phyloP scores from a whole-genome alignment of 805 yeast genomes.

The Ogataea chonburiensis region DNA sequence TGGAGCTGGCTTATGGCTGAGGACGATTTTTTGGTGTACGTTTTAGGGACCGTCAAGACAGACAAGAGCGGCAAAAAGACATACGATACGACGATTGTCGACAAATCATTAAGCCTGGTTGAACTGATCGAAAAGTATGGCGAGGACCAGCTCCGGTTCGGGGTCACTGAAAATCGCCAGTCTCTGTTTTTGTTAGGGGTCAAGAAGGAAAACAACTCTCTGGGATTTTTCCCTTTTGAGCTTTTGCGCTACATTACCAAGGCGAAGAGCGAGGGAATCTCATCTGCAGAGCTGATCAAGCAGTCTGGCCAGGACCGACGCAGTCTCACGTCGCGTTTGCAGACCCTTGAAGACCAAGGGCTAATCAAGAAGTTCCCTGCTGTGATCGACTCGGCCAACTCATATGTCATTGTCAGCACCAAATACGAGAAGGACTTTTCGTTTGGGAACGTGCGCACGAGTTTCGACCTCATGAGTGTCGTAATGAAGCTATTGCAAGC shows the following conservation, averaged over 20 bases:
- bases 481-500: slow-evolving; percentile 51
- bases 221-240: slow-evolving; percentile 57
- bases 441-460: slow-evolving; percentile 19
- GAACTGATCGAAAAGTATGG: slow-evolving; percentile 12
- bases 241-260: slow-evolving; percentile 60
- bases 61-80: slow-evolving; percentile 7
- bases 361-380: slow-evolving; percentile 42
- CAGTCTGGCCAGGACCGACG: slow-evolving; percentile 69
- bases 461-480: slow-evolving; percentile 23
- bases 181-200: slow-evolving; percentile 60
- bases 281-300: slow-evolving; percentile 54
- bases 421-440: slow-evolving; percentile 35
- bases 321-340: slow-evolving; percentile 63
- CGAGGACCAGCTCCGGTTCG: slow-evolving; percentile 23
- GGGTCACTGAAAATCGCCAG: slow-evolving; percentile 53
- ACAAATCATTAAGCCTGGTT: slow-evolving; percentile 10
- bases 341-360: slow-evolving; percentile 49
- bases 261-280: slow-evolving; percentile 54
- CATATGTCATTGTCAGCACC: slow-evolving; percentile 52
- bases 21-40: slow-evolving; percentile 24
- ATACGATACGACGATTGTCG: slow-evolving; percentile 7
- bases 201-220: slow-evolving; percentile 45
- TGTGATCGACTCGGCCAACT: slow-evolving; percentile 46
- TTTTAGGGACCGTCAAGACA: slow-evolving; percentile 6
- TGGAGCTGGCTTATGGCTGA: slow-evolving; percentile 40